Evolutionary conservation across 495 filamentous ascomycete species (phyloP), one percentile per base, ranked within the genome.

Genomic region (Tuber microsphaerosporum): DNA sequence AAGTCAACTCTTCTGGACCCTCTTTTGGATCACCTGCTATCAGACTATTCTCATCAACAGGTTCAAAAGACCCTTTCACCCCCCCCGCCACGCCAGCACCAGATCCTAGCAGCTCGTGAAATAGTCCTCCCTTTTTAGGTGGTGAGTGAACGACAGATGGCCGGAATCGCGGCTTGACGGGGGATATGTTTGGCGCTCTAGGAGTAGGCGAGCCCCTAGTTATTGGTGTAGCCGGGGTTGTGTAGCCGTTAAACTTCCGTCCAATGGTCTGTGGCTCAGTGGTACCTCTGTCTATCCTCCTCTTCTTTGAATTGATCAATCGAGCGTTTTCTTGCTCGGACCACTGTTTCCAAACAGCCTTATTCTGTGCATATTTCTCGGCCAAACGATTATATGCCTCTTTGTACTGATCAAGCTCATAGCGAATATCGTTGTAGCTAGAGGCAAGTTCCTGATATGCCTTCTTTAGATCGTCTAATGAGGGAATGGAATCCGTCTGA

Each of bases 301-400:
- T 73, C 70, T 81, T 78, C 42, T 74, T 77, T 8, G 46, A 70
- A 72, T 79, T 48, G 19, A 81, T 65, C 68, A 75, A 71, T 70
- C 82, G 80, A 41, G 75, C 70, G 22, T 75, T 74, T 43, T 75
- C 75, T 43, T 74, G 61, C 51, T 76, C 76, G 31, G 75, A 74
- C 82, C 82, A 83, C 41, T 78, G 74, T 51, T 76, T 76, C 75
- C 75, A 81, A 19, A 76, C 76, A 17, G 77, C 75, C 70, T 84
- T 83, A 41, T 79, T 76, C 71, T 79, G 70, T 31, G 75, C 71
- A 68, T 84, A 79, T 31, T 80, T 83, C 44, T 75, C 74, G 45
- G 75, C 69, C 7, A 83, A 74, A 26, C 73, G 72, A 34, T 51
- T 74, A 14, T 83, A 81, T 22, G 82, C 82, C 22, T 81, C 75